A percentile compares a stretch with the other conserved stretches of the same genome.
phyloP scores from a whole-genome alignment of 768 basidiomycete genomes.

The Lentinula detonsa region DNA sequence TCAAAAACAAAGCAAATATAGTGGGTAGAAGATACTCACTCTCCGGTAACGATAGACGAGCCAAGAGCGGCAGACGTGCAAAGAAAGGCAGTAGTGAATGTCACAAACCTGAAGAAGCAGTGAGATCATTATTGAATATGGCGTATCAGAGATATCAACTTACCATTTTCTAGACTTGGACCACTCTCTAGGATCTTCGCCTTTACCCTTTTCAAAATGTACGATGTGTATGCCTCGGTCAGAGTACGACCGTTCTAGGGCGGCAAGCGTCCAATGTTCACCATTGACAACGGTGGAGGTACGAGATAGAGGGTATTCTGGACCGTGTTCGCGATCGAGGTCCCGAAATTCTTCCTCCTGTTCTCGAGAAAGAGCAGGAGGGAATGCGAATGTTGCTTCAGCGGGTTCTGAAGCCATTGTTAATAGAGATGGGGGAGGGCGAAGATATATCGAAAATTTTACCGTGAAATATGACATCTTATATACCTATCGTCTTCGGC shows the following conservation, averaged over 20 bases:
- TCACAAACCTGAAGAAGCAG: conserved; percentile 24
- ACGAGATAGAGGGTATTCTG: conserved; percentile 7
- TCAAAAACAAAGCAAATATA: not conserved
- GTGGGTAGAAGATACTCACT: conserved; percentile 20
- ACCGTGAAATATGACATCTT: not conserved
- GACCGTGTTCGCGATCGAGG: conserved; percentile 4
- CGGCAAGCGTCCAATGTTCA: not conserved
- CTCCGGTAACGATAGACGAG: conserved; percentile 34
- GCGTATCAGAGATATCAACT: not conserved
- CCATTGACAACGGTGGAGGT: not conserved
- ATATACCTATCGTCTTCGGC: not conserved
- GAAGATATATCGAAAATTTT: not conserved
- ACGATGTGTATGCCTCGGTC: conserved; percentile 14
- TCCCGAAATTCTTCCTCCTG: conserved; percentile 14
- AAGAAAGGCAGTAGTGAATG: conserved; percentile 26
- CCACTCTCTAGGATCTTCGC: conserved; percentile 34
- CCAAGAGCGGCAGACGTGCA: conserved; percentile 32
- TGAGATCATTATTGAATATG: not conserved
- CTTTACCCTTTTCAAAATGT: conserved; percentile 16
- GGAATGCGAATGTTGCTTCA: conserved; percentile 14
- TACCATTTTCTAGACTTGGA: conserved; percentile 27
- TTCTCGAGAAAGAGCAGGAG: conserved; percentile 8
- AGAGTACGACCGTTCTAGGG: conserved; percentile 9
- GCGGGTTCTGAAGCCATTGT: conserved; percentile 15
- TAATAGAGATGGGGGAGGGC: not conserved